phyloP scores from a whole-genome alignment of 768 basidiomycete genomes.

The Crepidotus variabilis region DNA sequence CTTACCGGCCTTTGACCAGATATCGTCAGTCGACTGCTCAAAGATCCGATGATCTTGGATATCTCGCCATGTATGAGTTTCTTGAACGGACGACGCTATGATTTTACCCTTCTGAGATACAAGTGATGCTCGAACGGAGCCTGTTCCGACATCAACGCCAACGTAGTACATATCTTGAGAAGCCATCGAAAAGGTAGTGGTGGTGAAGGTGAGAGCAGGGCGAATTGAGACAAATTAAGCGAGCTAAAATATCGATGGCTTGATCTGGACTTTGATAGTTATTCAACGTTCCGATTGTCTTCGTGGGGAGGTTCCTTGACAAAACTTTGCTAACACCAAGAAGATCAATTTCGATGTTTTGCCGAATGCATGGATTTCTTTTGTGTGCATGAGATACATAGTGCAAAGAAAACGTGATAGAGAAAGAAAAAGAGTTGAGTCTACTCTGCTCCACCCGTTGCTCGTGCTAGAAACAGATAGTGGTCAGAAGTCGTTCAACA shows the following conservation, averaged over 20 bases:
- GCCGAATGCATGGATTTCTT: slow-evolving; percentile 31
- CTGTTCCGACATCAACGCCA: slow-evolving; percentile 87
- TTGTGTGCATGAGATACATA: slow-evolving; percentile 27
- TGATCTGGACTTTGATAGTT: no score
- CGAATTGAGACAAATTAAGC: no score
- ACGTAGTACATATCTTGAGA: slow-evolving; percentile 48
- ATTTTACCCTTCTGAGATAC: slow-evolving; percentile 66
- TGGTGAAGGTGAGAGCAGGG: neutral
- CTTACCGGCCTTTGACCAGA: slow-evolving; percentile 70
- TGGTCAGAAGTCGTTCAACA: neutral
- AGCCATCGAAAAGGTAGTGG: slow-evolving; percentile 1
- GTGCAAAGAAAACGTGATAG: slow-evolving; percentile 30
- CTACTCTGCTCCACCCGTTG: slow-evolving; percentile 43
- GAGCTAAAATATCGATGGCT: no score
- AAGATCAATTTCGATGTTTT: slow-evolving; percentile 11
- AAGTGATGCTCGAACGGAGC: slow-evolving; percentile 86
- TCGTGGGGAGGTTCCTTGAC: no score
- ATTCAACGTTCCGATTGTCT: no score
- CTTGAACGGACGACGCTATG: slow-evolving; percentile 74
- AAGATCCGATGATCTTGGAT: slow-evolving; percentile 86
- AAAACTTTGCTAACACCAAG: no score
- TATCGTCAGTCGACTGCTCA: slow-evolving; percentile 90
- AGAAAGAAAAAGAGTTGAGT: slow-evolving; percentile 12
- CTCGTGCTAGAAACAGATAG: slow-evolving; percentile 35
- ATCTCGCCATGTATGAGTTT: slow-evolving; percentile 86